These are phyloP conservation scores for Aspergillus alliaceus DNA, from an alignment of 2,329 filamentous ascomycete genomes.

Conservation along the genomic window DNA sequence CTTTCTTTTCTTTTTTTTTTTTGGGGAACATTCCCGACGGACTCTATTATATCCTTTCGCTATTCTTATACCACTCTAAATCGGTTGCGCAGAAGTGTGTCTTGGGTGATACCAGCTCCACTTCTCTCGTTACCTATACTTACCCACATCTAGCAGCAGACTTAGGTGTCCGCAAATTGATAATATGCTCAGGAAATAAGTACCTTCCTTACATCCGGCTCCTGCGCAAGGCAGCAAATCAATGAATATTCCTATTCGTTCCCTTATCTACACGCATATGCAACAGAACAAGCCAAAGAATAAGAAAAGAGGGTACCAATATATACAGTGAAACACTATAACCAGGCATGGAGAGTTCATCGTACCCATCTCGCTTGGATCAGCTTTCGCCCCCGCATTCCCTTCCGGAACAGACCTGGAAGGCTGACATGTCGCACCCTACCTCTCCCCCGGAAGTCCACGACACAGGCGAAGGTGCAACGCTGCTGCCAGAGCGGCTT, in stretches of 20 bases:
- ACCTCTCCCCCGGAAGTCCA: constrained; percentile 5
- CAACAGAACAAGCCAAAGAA: background rate
- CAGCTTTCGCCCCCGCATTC: constrained; percentile 20
- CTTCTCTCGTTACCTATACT: too few relatives aligned
- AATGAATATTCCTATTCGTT: background rate
- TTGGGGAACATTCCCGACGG: too few relatives aligned
- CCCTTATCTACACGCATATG: background rate
- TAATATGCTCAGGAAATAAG: background rate
- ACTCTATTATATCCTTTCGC: too few relatives aligned
- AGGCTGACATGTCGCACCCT: constrained; percentile 3
- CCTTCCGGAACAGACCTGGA: constrained; percentile 28
- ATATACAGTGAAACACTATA: background rate
- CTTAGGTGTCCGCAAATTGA: background rate
- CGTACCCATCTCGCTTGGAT: constrained; percentile 1
- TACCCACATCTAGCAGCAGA: too few relatives aligned
- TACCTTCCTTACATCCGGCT: background rate
- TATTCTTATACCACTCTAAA: background rate
- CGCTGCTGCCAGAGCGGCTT: constrained; percentile 24
- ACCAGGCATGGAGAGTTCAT: constrained; percentile 8
- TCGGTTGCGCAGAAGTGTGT: background rate
- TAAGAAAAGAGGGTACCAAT: background rate
- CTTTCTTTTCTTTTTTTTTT: too few relatives aligned
- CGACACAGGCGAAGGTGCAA: constrained; percentile 1
- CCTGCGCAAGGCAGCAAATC: background rate
- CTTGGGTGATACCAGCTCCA: background rate